phyloP scores from a whole-genome alignment of 768 basidiomycete genomes.

The Trametes cinnabarina region DNA sequence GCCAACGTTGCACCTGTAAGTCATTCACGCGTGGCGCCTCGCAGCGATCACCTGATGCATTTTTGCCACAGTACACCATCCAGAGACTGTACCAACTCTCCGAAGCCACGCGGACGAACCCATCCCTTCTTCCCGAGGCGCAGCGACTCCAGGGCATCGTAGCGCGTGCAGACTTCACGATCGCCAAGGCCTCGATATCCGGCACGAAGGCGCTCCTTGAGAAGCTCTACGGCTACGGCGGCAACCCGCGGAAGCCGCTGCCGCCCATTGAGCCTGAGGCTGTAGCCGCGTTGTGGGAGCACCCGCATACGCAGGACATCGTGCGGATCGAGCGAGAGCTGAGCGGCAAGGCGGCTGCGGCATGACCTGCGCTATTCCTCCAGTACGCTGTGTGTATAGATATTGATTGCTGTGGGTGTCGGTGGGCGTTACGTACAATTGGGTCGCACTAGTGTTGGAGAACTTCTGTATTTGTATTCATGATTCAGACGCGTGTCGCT shows the following conservation, averaged over 20 bases:
- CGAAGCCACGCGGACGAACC: slow-evolving; percentile 52
- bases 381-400: not conserved
- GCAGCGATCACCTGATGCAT: not conserved
- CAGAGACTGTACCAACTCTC: slow-evolving; percentile 62
- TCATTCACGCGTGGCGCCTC: not conserved
- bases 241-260: slow-evolving; percentile 74
- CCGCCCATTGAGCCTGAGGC: slow-evolving; percentile 56
- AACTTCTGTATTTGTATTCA: not conserved
- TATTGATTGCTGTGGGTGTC: not conserved
- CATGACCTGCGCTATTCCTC: not conserved
- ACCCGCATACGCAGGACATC: slow-evolving; percentile 69
- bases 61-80: slow-evolving; percentile 52
- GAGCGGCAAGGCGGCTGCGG: slow-evolving; percentile 36
- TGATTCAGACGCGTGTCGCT: not conserved
- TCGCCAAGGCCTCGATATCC: slow-evolving; percentile 70
- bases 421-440: not conserved
- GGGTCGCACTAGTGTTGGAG: not conserved
- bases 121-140: slow-evolving; percentile 61
- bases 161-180: slow-evolving; percentile 76
- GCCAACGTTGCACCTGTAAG: slow-evolving; percentile 79
- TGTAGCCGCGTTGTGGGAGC: slow-evolving; percentile 66
- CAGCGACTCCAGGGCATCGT: slow-evolving; percentile 77
- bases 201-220: slow-evolving; percentile 83
- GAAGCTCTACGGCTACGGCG: slow-evolving; percentile 79
- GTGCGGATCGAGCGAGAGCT: slow-evolving; percentile 61